Conservation (phyloP, 1,139 yeast genomes). For the Candida sp. region DNA sequence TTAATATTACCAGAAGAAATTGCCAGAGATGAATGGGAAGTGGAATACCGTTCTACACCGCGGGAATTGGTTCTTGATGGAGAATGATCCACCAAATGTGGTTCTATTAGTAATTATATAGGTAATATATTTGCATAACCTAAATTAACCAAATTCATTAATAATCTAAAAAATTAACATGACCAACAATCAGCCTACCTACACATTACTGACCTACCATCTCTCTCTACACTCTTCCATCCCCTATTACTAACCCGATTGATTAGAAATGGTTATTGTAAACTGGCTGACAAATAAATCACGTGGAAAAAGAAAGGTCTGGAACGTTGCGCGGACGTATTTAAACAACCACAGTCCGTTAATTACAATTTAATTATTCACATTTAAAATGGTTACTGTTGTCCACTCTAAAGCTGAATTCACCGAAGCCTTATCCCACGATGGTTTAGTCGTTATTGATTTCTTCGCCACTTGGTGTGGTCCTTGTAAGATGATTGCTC, state of each 20-base stretch:
- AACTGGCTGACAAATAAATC: slow-evolving; percentile 4
- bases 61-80: slow-evolving; percentile 3
- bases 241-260: neutral
- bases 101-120: too few relatives aligned
- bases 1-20: slow-evolving; percentile 10
- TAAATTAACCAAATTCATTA: too few relatives aligned
- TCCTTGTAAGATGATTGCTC: slow-evolving; percentile 87
- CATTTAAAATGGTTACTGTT: slow-evolving; percentile 32
- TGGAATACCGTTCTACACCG: slow-evolving; percentile 11
- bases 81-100: neutral
- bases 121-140: too few relatives aligned
- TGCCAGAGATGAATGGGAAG: slow-evolving; percentile 13
- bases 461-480: slow-evolving; percentile 94
- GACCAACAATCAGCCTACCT: too few relatives aligned
- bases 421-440: slow-evolving; percentile 50
- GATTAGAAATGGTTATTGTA: neutral
- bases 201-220: too few relatives aligned
- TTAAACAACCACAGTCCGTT: neutral
- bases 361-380: neutral
- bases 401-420: slow-evolving; percentile 57
- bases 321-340: slow-evolving; percentile 1
- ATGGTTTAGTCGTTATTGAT: slow-evolving; percentile 73
- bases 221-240: slow-evolving; percentile 3
- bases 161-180: too few relatives aligned
- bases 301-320: slow-evolving; percentile 7